Percentiles rank a stretch among this genome's conserved stretches.
Evolutionary conservation across 768 basidiomycete genomes (phyloP).

Genomic region (Amanita subjunquillea): DNA sequence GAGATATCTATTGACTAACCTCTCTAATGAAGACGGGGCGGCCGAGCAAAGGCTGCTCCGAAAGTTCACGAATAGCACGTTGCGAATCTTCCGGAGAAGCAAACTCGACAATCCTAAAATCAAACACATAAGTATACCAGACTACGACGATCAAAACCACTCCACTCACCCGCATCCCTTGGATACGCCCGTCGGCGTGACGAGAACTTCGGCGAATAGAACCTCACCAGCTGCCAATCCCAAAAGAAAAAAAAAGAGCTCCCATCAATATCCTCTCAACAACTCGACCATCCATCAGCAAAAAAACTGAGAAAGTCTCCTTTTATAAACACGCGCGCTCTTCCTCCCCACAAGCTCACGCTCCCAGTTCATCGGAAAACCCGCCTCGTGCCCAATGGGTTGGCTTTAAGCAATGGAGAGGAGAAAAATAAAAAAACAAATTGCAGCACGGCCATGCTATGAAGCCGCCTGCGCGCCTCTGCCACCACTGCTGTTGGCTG

Average conservation of each 20-base stretch:
- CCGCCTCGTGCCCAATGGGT: slow-evolving; percentile 12
- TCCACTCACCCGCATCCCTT: slow-evolving; percentile 95
- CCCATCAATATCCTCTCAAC: slow-evolving; percentile 88
- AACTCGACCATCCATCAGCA: slow-evolving; percentile 46
- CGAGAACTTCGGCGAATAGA: slow-evolving; percentile 98
- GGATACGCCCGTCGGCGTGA: slow-evolving; percentile 92
- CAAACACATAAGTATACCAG: neutral
- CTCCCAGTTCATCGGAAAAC: slow-evolving; percentile 29
- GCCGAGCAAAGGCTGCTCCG: slow-evolving; percentile 84
- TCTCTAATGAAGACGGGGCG: slow-evolving; percentile 95
- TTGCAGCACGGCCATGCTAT: slow-evolving; percentile 5
- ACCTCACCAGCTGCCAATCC: slow-evolving; percentile 97
- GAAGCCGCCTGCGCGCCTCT: slow-evolving; percentile 2
- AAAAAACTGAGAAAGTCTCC: slow-evolving; percentile 25
- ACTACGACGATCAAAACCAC: too few species aligned
- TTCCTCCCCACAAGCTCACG: slow-evolving; percentile 27
- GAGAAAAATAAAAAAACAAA: slow-evolving; percentile 6
- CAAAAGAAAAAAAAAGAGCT: slow-evolving; percentile 70
- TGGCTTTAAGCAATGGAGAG: slow-evolving; percentile 9
- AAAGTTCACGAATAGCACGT: slow-evolving; percentile 81
- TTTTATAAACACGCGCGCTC: slow-evolving; percentile 17
- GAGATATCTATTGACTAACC: slow-evolving; percentile 29
- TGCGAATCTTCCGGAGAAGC: slow-evolving; percentile 83
- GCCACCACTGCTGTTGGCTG: slow-evolving; percentile 3
- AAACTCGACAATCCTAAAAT: slow-evolving; percentile 85